Evolutionary conservation across 75 land plant genomes (phyloP).

Genomic region (Picea glauca): DNA sequence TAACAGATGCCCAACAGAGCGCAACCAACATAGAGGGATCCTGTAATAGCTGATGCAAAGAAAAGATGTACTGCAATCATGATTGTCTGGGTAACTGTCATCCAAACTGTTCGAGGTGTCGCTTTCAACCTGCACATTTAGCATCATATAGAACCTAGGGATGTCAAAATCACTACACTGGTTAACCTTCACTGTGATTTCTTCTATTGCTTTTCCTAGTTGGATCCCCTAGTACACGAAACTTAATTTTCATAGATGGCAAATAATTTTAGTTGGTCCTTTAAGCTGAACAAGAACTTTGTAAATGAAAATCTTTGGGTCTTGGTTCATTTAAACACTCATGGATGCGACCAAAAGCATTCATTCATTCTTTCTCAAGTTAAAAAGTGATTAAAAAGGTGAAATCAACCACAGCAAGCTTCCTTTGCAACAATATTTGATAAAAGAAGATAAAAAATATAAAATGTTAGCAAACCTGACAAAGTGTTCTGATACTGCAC

Average conservation of each 20-base stretch:
- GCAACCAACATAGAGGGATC: slow-evolving; percentile 61
- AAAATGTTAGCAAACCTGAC: slow-evolving; percentile 47
- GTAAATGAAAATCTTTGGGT: background rate
- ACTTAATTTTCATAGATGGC: background rate
- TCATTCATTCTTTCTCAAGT: background rate
- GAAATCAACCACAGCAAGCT: background rate
- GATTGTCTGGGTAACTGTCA: slow-evolving; percentile 56
- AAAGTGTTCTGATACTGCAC: slow-evolving; percentile 70
- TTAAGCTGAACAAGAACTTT: background rate
- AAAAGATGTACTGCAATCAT: slow-evolving; percentile 62
- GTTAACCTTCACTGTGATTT: background rate
- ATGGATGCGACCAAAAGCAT: background rate
- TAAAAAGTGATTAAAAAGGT: background rate
- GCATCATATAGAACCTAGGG: background rate
- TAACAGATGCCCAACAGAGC: slow-evolving; percentile 80
- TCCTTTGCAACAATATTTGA: background rate
- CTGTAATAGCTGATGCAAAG: slow-evolving; percentile 56
- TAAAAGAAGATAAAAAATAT: background rate
- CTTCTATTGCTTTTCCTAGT: background rate
- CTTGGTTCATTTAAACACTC: background rate
- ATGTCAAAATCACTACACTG: background rate
- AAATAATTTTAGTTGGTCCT: background rate
- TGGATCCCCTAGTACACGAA: background rate
- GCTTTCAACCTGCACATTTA: slow-evolving; percentile 55
- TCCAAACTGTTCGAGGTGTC: slow-evolving; percentile 80